Percentiles rank a stretch among this genome's conserved stretches.
Evolutionary conservation across 495 filamentous ascomycete species (phyloP).

Genomic region (Acidiella bohemica): DNA sequence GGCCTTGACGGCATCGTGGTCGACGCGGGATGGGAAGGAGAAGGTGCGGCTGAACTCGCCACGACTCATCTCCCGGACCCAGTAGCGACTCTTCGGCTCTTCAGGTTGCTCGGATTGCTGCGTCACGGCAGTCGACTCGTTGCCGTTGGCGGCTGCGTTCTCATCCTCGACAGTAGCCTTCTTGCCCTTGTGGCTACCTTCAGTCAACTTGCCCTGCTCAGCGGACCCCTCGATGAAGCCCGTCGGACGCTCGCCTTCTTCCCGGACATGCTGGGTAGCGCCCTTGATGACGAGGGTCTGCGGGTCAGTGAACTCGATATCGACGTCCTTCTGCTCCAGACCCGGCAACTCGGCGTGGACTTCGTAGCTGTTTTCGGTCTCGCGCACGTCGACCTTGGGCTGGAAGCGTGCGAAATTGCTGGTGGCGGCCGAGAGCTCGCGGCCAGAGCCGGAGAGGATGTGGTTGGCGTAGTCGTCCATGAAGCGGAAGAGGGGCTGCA

Average conservation of each 20-base stretch:
- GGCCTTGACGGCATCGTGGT: slow-evolving; percentile 66
- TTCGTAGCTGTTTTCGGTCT: slow-evolving; percentile 53
- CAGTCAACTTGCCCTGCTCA: slow-evolving; percentile 18
- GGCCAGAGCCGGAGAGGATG: slow-evolving; percentile 19
- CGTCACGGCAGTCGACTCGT: slow-evolving; percentile 16
- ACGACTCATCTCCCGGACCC: slow-evolving; percentile 65
- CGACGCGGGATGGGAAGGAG: slow-evolving; percentile 57
- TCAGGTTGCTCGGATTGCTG: slow-evolving; percentile 7
- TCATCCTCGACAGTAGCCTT: slow-evolving; percentile 56
- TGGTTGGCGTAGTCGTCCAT: slow-evolving; percentile 62
- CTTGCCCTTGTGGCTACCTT: slow-evolving; percentile 23
- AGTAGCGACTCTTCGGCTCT: slow-evolving; percentile 41
- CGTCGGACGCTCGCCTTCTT: slow-evolving; percentile 31
- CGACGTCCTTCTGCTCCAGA: slow-evolving; percentile 58
- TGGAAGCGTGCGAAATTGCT: slow-evolving; percentile 38
- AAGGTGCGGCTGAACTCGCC: slow-evolving; percentile 73
- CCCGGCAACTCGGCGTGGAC: slow-evolving; percentile 85
- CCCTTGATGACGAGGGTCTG: slow-evolving; percentile 66
- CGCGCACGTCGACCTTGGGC: slow-evolving; percentile 71
- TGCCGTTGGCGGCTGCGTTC: slow-evolving; percentile 6
- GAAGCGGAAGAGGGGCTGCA: slow-evolving; percentile 58
- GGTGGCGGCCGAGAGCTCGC: slow-evolving; percentile 12
- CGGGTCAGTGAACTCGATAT: slow-evolving; percentile 72
- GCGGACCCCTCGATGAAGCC: slow-evolving; percentile 27
- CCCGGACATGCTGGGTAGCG: slow-evolving; percentile 38